Evolutionary conservation across 2,329 filamentous ascomycete genomes (phyloP), one percentile per base, ranked within the genome.

Genomic region (Macroventuria anomochaeta): DNA sequence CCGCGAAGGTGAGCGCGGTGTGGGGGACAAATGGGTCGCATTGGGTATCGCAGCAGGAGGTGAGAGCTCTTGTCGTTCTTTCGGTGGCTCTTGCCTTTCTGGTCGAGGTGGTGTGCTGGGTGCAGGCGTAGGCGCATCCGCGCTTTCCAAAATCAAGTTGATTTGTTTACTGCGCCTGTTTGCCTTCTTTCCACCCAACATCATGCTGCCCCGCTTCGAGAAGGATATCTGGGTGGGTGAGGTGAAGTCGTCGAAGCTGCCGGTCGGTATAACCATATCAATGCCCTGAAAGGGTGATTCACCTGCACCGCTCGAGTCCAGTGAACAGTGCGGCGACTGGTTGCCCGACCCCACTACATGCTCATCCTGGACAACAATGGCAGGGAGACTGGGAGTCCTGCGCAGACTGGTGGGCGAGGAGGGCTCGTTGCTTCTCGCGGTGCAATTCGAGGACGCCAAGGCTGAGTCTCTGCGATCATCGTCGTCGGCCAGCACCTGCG

Each of bases 191-290:
- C 81, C 81, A 26, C 79, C 81, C 58, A 84, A 70, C 57, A 87
- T 70, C 70, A 87, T 77, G 71, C 84, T 87, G 44, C 85, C 85
- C 49, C 84, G 76, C 50, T 82, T 83, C 11, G 83, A 85, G 62
- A 87, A 87, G 38, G 81, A 79, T 57, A 88, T 72, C 33, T 80
- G 77, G 46, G 78, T 77, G 31, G 78, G 73, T n/a, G 73, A 71
- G 13, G 76, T 77, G 48, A 87, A 69, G 32, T 81, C 82, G 52
- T 82, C 82, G 39, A 85, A 77, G 48, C 75, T 77, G 29, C 77
- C 77, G 2, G 78, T 80, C 4, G 85, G 83, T 52, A 87, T 85
- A 55, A 82, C 76, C 57, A 84, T 77, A 32, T 81, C 77, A 34
- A 86, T 79, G 33, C 77, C 77, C 48, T 76, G 73, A 64, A 83